Evolutionary conservation across 2,329 filamentous ascomycete genomes (phyloP).

Genomic region (Kalmusia sp.): DNA sequence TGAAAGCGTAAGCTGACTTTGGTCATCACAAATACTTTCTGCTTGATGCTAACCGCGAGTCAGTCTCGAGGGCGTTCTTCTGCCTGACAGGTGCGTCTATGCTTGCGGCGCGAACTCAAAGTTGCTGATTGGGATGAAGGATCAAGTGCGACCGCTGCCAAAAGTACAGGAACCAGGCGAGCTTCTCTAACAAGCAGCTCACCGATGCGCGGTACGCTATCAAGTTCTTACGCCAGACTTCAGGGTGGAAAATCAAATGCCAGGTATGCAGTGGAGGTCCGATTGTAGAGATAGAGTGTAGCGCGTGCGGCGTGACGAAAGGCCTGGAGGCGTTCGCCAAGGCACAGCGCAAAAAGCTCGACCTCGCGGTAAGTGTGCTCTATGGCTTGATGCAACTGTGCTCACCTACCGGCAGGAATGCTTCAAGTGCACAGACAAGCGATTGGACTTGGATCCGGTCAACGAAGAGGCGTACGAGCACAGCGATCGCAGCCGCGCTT

Average conservation of each 20-base stretch:
- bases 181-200: conserved; percentile 59
- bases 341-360: conserved; percentile 54
- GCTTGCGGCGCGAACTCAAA: too few species aligned
- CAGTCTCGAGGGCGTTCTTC: conserved; percentile 27
- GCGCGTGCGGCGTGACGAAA: conserved; percentile 55
- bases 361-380: conserved; percentile 51
- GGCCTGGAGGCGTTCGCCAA: conserved; percentile 59
- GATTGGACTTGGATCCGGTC: conserved; percentile 29
- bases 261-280: conserved; percentile 52
- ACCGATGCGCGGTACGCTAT: conserved; percentile 35
- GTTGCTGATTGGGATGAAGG: conserved; percentile 30
- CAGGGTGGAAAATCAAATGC: conserved; percentile 48
- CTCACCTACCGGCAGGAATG: conserved; percentile 33
- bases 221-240: conserved; percentile 18
- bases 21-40: background rate
- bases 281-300: conserved; percentile 57
- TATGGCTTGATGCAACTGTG: background rate
- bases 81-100: conserved; percentile 25
- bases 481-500: conserved; percentile 31
- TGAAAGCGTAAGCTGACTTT: conserved; percentile 2
- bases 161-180: conserved; percentile 44
- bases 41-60: background rate
- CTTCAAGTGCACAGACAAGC: conserved; percentile 37
- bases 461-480: conserved; percentile 44
- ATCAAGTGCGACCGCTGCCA: conserved; percentile 57